Conservation (phyloP, 2,329 filamentous ascomycete genomes). For the Domatiomyces catenatus region DNA sequence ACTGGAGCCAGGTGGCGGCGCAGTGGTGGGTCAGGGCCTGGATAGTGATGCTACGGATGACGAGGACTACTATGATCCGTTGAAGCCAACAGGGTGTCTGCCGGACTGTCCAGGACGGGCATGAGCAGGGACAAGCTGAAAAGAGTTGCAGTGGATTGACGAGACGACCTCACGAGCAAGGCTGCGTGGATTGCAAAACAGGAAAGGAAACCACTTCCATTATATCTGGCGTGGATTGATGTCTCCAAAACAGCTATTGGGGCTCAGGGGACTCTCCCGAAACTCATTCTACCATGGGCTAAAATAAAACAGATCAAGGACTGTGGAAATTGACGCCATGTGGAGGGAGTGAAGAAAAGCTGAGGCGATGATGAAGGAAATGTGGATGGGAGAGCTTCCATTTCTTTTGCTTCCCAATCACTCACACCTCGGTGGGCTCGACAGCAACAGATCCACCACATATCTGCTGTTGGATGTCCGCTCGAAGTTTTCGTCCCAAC, state of each 20-base stretch:
- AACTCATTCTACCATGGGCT: not conserved
- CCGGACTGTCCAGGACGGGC: slow-evolving; percentile 19
- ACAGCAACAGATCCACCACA: not conserved
- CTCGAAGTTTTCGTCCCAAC: not conserved
- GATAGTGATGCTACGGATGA: slow-evolving; percentile 55
- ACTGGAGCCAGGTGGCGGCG: slow-evolving; percentile 13
- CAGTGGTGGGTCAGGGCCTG: slow-evolving; percentile 17
- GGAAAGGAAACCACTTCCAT: not conserved
- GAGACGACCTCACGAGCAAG: not conserved
- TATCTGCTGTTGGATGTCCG: not conserved
- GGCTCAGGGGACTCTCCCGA: too few relatives aligned
- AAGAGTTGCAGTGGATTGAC: not conserved
- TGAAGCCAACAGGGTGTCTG: slow-evolving; percentile 36
- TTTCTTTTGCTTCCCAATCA: not conserved
- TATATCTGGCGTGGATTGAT: not conserved
- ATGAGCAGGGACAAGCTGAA: not conserved
- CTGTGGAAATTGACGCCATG: not conserved
- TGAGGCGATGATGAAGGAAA: not conserved
- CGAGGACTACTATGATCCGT: slow-evolving; percentile 40
- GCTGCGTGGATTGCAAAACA: not conserved
- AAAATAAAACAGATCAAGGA: not conserved
- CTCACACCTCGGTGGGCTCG: not conserved
- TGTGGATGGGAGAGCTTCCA: not conserved
- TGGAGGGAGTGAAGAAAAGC: not conserved
- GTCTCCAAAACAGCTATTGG: not conserved